Conservation (phyloP, 2,329 filamentous ascomycete genomes). For the Sporothrix sp. region DNA sequence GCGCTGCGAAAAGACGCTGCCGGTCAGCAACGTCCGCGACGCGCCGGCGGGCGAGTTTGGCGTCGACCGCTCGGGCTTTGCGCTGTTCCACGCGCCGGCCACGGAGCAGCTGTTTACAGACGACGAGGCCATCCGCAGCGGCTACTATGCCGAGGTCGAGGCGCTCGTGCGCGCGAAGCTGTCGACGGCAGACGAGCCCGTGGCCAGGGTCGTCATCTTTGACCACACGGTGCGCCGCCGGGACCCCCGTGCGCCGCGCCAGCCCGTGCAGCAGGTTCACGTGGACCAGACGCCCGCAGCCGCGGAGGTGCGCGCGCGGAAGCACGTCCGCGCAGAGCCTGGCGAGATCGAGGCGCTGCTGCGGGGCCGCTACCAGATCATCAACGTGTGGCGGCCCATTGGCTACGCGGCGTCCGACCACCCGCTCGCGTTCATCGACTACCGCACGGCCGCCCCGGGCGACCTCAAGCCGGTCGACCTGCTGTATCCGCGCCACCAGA, state of each 20-base stretch:
- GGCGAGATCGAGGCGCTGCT: conserved; percentile 48
- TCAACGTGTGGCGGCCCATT: conserved; percentile 64
- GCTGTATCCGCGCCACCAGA: conserved; percentile 45
- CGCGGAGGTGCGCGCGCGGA: conserved; percentile 49
- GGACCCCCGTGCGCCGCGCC: conserved; percentile 43
- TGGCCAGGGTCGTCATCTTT: conserved; percentile 57
- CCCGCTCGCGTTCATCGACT: conserved; percentile 56
- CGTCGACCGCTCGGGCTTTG: conserved; percentile 50
- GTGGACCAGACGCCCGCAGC: conserved; percentile 61
- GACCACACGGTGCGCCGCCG: conserved; percentile 60
- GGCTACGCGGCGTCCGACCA: conserved; percentile 50
- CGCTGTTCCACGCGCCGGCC: conserved; percentile 40
- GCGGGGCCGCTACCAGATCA: conserved; percentile 51
- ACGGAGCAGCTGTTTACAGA: conserved; percentile 46
- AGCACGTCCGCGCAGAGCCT: conserved; percentile 39
- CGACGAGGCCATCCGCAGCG: conserved; percentile 41
- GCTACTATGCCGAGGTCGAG: conserved; percentile 56
- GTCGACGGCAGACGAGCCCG: conserved; percentile 22
- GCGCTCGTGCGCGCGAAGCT: conserved; percentile 44
- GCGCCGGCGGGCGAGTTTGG: conserved; percentile 41
- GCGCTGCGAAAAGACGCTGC: conserved; percentile 33
- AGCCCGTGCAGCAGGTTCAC: conserved; percentile 60
- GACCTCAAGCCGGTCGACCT: conserved; percentile 54
- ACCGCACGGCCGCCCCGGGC: conserved; percentile 44
- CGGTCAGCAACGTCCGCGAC: conserved; percentile 47